These are phyloP conservation scores for Ormosia emarginata DNA, from an alignment of 306 rosid genomes.

Conservation along the genomic window DNA sequence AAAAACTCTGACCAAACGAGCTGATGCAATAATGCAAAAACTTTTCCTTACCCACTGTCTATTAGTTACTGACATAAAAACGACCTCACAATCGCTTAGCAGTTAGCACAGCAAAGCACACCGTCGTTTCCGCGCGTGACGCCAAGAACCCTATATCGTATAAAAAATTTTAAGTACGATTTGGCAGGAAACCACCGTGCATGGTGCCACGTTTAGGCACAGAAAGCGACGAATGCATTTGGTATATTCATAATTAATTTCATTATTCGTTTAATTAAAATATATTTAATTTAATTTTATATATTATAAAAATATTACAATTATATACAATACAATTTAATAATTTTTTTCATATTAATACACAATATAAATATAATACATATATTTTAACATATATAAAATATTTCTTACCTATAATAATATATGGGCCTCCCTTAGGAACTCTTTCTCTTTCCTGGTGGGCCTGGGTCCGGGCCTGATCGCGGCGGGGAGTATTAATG, in stretches of 20 bases:
- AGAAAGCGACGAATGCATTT: not conserved
- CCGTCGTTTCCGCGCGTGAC: conserved; percentile 28
- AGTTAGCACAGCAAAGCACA: not conserved
- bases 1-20: not conserved
- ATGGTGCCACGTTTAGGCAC: conserved; percentile 36
- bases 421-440: not conserved
- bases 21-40: not conserved
- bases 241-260: too few species aligned
- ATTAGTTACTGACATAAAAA: conserved; percentile 18
- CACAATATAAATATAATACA: too few species aligned
- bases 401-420: too few species aligned
- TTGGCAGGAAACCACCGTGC: not conserved
- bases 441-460: not conserved
- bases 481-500: too few species aligned
- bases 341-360: too few species aligned
- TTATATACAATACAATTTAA: too few species aligned
- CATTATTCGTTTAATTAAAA: too few species aligned
- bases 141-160: not conserved
- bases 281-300: too few species aligned
- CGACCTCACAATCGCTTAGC: not conserved
- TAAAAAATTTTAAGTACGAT: not conserved
- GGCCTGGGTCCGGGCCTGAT: not conserved
- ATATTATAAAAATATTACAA: too few species aligned
- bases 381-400: too few species aligned
- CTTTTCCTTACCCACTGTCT: not conserved